Conservation (phyloP, 495 filamentous ascomycete genomes). For the Massariosphaeria phaeospora region DNA sequence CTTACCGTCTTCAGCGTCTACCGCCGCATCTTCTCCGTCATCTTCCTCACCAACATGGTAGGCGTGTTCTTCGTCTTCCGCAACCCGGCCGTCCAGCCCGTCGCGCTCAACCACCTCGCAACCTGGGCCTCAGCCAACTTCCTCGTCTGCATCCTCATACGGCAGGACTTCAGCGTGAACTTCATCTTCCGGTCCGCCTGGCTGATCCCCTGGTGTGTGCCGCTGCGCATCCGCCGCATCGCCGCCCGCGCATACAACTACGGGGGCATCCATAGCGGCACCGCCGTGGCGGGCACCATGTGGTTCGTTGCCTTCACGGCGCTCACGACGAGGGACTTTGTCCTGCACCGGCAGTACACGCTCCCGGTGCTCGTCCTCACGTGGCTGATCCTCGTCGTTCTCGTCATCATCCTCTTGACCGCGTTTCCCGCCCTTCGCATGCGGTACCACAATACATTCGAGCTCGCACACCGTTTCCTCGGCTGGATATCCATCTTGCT, state of each 20-base stretch:
- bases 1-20: slow-evolving; percentile 19
- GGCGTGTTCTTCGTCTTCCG: background rate
- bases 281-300: slow-evolving; percentile 27
- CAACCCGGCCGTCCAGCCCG: background rate
- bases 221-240: slow-evolving; percentile 23
- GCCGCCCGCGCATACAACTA: slow-evolving; percentile 24
- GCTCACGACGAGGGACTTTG: slow-evolving; percentile 1
- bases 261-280: slow-evolving; percentile 31
- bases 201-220: slow-evolving; percentile 20
- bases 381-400: slow-evolving; percentile 23
- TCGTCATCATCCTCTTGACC: slow-evolving; percentile 45
- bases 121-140: slow-evolving; percentile 28
- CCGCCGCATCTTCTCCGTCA: slow-evolving; percentile 21
- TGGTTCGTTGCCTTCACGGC: slow-evolving; percentile 26
- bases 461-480: slow-evolving; percentile 53
- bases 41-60: slow-evolving; percentile 23
- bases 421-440: slow-evolving; percentile 47
- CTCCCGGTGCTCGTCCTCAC: slow-evolving; percentile 9
- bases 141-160: slow-evolving; percentile 20
- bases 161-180: slow-evolving; percentile 31
- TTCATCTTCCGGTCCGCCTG: slow-evolving; percentile 20
- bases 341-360: background rate
- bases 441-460: slow-evolving; percentile 53
- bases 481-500: slow-evolving; percentile 51
- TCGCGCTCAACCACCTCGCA: slow-evolving; percentile 3